Conservation (phyloP, 331 rosid species). For the Saraca asoca region DNA sequence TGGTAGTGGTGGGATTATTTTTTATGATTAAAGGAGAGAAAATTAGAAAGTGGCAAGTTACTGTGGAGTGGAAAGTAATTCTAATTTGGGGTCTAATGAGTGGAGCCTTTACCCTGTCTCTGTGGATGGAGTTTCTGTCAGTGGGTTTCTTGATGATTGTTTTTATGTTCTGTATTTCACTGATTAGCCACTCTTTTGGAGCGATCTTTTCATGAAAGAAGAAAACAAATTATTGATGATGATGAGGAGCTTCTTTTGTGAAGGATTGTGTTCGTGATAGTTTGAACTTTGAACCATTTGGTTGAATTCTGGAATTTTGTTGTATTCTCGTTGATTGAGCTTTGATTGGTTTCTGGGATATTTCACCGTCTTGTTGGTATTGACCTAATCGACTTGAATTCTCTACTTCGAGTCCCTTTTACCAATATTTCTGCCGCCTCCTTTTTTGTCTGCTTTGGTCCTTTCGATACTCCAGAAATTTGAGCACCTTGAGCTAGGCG, state of each 20-base stretch:
- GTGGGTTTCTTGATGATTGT: not conserved
- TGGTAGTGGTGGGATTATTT: constrained; percentile 2
- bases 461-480: not conserved
- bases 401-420: not conserved
- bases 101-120: constrained; percentile 13
- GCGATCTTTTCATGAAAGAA: not conserved
- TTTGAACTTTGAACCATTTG: constrained; percentile 16
- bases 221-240: too few species aligned
- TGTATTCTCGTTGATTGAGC: not conserved
- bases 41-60: constrained; percentile 22
- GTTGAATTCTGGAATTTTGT: constrained; percentile 25
- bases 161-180: constrained; percentile 28
- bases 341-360: constrained; percentile 20
- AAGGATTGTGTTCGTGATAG: not conserved
- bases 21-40: constrained; percentile 11
- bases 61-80: constrained; percentile 24
- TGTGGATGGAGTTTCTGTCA: not conserved
- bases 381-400: constrained; percentile 9
- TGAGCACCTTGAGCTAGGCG: not conserved
- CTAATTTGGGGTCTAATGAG: constrained; percentile 20
- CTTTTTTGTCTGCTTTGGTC: not conserved
- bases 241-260: not conserved
- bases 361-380: not conserved
- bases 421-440: constrained; percentile 17
- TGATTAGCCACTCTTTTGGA: constrained; percentile 7